Conservation (phyloP, 306 rosid species). For the Vigna mungo region DNA sequence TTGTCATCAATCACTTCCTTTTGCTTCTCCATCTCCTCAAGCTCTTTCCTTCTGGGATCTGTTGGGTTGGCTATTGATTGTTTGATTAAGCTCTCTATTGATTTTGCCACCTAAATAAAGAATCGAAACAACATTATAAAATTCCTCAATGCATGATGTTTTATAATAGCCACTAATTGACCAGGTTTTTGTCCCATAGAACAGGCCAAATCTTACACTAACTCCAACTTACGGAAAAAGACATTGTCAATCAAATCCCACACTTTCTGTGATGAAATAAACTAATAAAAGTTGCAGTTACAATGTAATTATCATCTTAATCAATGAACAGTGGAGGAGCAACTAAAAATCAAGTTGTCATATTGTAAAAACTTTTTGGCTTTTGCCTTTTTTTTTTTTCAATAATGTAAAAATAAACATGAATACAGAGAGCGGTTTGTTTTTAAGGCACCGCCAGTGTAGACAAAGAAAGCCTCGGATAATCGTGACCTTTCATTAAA, state of each 20-base stretch:
- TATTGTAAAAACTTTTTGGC: no score
- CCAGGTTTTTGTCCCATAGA: neutral
- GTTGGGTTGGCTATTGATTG: slow-evolving; percentile 56
- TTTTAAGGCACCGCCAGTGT: neutral
- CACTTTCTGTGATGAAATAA: neutral
- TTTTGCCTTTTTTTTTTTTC: no score
- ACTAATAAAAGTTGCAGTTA: neutral
- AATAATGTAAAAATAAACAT: neutral
- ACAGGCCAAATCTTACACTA: neutral
- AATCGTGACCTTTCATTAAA: neutral
- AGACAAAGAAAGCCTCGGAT: neutral
- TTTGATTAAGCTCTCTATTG: slow-evolving; percentile 61
- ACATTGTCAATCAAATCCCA: neutral
- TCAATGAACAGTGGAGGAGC: neutral
- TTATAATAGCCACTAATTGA: neutral
- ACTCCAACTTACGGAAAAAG: neutral
- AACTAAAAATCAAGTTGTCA: neutral
- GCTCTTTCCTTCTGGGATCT: slow-evolving; percentile 66
- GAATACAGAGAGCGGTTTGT: neutral
- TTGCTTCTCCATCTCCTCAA: slow-evolving; percentile 62
- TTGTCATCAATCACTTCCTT: slow-evolving; percentile 60
- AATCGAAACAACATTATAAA: neutral
- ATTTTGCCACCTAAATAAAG: slow-evolving; percentile 62
- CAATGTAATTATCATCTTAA: neutral
- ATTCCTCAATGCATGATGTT: neutral